Base-by-base conservation (phyloP, 176 grass and related monocot genomes). In the Poa pratensis region DNA sequence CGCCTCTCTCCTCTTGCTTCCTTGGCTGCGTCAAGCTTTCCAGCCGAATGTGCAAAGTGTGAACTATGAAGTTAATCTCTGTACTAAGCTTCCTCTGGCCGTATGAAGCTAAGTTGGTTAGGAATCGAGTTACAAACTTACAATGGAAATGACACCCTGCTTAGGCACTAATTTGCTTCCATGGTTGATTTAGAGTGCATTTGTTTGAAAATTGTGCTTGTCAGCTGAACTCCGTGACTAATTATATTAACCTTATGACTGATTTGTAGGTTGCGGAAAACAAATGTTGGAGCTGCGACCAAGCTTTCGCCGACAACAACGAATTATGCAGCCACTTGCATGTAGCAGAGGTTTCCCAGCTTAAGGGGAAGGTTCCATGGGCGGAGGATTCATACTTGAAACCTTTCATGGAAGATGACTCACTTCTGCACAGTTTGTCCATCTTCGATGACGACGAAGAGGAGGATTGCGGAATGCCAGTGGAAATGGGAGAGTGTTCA, bases 401-500 rank as follows among this genome's bases (percentile, higher is more conserved):
- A 84, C 96, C 96, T 27, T 96, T 89, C 86, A 83, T 94, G 89
- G 85, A 86, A 34, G 91, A 94, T 42, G 96, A 96, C 42, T 80
- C 93, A 22, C 88, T 98, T 86, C 77, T 98, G 86, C 93, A 98
- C 66, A 92, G 87, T 84, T 85, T 98, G 75, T 90, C 59, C 22
- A 53, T 89, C 32, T 83, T 85, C 26, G 87, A 92, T 16, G 91
- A 94, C 19, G 88, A 90, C 1, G 89, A 90, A 0, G 89, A 89
- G 9, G 87, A 90, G 37, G 86, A 82, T 32, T 72, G 75, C 74
- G 89, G 49, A 15, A 32, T 59, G 23, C 53, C 63, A 76, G 54
- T 84, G 46, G 81, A 91, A 87, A 85, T 46, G 61, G 88, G 87
- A 13, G 86, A 89, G 23, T 83, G 71, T 60, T 76, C 68, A 69